Evolutionary conservation across 2,329 filamentous ascomycete genomes (phyloP), one percentile per base, ranked within the genome.

Genomic region (Ceratocystis lukuohia): DNA sequence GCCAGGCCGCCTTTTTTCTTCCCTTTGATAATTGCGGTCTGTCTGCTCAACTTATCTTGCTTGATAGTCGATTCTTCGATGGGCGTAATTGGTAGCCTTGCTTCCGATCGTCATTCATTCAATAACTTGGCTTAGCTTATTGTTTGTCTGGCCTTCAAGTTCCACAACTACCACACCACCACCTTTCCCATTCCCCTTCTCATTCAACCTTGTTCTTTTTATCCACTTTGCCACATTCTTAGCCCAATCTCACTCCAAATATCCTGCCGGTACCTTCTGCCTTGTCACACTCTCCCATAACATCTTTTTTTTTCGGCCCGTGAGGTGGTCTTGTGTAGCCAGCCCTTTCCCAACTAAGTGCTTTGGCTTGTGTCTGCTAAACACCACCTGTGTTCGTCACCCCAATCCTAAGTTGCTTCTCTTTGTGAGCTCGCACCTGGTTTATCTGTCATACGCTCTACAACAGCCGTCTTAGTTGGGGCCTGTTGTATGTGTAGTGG

Each of bases 371-470:
- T 59, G 53, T 59, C 53, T 59, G 15, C 53, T 59, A 59, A 59
- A 59, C 53, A 59, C 28, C 53, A 59, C 22, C 37, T 59, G 25
- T 59, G 53, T 59, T 59, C 53, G 53, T 59, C 53, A 59, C 33
- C 53, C 53, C 53, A 59, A 59, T 59, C 53, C 25, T 17, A 33
- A 8, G 53, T 25, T 17, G 53, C 53, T 37, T 33, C 53, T 59
- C 25, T 59, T 59, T 33, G 10, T 48, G 20, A 63, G 44, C 22
- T 50, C n/a, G 30, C 25, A 48, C 61, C n/a, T 63, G 61, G 25
- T 8, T 63, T 48, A 45, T 37, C 61, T 63, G 61, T 63, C 61
- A 63, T 63, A 63, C 61, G 37, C 37, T 62, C n/a, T 62, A 62
- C 61, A 62, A 44, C 61, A 41, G 44, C 61, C 17, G 30, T 28